Conservation (phyloP, 2,329 filamentous ascomycete genomes). For the Aureobasidium sp. region DNA sequence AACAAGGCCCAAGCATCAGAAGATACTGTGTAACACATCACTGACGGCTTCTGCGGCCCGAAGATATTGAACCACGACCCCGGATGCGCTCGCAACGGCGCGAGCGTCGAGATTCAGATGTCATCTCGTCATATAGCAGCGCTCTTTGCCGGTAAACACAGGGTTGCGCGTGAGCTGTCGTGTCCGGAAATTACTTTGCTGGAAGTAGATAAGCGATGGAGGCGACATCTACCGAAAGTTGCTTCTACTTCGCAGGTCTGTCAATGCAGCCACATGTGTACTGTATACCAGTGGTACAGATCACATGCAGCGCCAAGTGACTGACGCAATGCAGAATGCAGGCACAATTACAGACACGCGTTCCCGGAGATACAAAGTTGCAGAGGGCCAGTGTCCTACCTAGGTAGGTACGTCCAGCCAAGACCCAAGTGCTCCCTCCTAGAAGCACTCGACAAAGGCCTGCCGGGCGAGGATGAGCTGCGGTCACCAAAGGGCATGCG, state of each 20-base stretch:
- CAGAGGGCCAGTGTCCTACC: not conserved
- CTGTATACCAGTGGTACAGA: not conserved
- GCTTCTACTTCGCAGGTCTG: not conserved
- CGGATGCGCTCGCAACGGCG: not conserved
- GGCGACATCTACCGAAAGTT: not conserved
- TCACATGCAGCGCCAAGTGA: not conserved
- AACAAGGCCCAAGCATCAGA: not conserved
- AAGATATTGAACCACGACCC: not conserved
- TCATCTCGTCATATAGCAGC: not conserved
- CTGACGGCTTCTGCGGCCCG: not conserved
- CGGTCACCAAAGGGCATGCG: not conserved
- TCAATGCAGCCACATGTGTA: not conserved
- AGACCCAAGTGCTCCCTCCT: too few relatives aligned
- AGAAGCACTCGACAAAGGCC: too few relatives aligned
- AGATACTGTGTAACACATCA: not conserved
- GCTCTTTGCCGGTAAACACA: conserved; percentile 5
- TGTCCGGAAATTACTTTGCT: not conserved
- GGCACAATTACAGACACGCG: not conserved
- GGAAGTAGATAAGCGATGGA: not conserved
- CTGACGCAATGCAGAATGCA: not conserved
- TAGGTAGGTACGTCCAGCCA: not conserved
- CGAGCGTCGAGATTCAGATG: not conserved
- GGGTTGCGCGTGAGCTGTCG: not conserved
- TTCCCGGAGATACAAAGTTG: not conserved
- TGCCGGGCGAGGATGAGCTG: not conserved